Evolutionary conservation across 2,329 filamentous ascomycete species (phyloP), one percentile per base, ranked within the genome.

Genomic region (Aspergillus tanneri): DNA sequence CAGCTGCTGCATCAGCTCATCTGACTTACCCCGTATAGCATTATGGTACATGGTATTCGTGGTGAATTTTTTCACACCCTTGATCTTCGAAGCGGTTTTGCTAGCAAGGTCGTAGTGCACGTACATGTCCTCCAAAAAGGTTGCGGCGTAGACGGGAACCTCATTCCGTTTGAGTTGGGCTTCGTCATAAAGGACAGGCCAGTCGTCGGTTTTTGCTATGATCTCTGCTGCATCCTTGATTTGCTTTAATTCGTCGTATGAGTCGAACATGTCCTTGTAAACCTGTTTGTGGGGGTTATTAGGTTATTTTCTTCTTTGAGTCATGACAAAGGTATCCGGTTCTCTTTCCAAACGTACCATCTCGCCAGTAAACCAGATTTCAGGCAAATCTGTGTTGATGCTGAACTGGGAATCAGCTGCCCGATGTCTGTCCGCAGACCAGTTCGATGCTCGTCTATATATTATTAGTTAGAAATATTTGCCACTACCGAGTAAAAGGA

Each of bases 11-110:
- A 96, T 74, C 14, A 96, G 82, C 56, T 95, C 88, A 22, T 89
- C 86, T 4, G 85, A 76, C 69, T 83, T 87, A 43, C 79, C 78
- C 50, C 88, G 78, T 35, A 96, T 67, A 0, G 87, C 92, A 63
- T 93, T 86, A 69, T 97, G 92, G 63, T 93, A 93, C 78, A 95
- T 82, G 19, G 79, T 77, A 66, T 96, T 96, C 30, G 90, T 96
- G 63, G 93, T 82, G 60, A 86, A 93, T 32, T 88, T 84, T 72
- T 89, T 90, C 64, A 83, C 86, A 1, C 84, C 85, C 65, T 82
- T 86, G 65, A 96, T 87, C 62, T 84, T 80, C 32, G 73, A 73
- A 8, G 88, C 89, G 12, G 90, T 95, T 58, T 87, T 82, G 59
- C 81, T 78, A 7, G 88, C 86, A 46, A 90, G 73, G 5, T 82